Percentiles rank a stretch among this genome's conserved stretches.
These are phyloP conservation scores for Voacanga thouarsii DNA, from an alignment of 257 asterid genomes.

Conservation along the genomic window DNA sequence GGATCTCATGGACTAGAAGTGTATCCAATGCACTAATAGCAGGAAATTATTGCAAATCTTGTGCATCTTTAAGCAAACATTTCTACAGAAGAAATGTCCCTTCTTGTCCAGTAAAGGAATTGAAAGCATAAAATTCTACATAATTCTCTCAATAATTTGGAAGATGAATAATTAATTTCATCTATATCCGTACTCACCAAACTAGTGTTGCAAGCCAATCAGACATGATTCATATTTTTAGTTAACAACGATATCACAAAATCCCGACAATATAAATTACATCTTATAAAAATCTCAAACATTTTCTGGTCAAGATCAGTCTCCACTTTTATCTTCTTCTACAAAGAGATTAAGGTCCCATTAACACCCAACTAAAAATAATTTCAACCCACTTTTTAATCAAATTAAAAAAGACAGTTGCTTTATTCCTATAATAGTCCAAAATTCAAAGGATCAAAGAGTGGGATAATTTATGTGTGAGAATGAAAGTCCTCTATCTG, in stretches of 20 bases:
- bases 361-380: too few species aligned
- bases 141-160: too few species aligned
- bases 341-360: too few species aligned
- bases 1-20: neutral
- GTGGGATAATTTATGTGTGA: neutral
- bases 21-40: neutral
- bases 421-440: too few species aligned
- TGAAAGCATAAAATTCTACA: neutral
- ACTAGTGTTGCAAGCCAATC: too few species aligned
- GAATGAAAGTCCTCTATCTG: neutral
- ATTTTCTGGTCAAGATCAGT: too few species aligned
- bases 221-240: neutral
- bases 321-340: too few species aligned
- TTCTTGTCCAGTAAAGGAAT: neutral
- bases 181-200: neutral
- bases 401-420: too few species aligned
- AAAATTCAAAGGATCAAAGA: neutral
- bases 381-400: too few species aligned
- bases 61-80: slow-evolving; percentile 5
- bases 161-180: too few species aligned
- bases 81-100: neutral
- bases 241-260: neutral
- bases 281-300: too few species aligned
- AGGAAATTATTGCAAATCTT: neutral
- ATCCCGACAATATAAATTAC: neutral